Percentiles rank a stretch among this genome's conserved stretches.
Conservation (phyloP, 139 green algal genomes). For the Spirogloea muscicola region DNA sequence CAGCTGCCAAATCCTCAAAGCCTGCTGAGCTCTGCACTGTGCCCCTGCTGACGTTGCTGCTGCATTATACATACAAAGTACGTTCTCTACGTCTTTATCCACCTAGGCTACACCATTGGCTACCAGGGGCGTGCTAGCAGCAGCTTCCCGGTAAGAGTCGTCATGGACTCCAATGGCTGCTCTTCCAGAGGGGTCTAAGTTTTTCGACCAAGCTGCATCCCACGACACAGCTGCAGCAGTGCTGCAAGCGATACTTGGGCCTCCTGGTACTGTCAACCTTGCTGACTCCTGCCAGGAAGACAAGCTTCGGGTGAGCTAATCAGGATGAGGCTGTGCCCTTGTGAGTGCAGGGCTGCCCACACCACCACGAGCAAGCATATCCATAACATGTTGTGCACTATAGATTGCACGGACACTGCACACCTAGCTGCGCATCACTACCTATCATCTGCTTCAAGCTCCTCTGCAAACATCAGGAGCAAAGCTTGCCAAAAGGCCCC, state of each 20-base stretch:
- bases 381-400: background rate
- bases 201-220: constrained; percentile 36
- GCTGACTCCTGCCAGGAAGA: no score
- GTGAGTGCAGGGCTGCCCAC: constrained; percentile 5
- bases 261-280: constrained; percentile 30
- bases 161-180: constrained; percentile 31
- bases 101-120: background rate
- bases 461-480: background rate
- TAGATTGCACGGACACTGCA: background rate
- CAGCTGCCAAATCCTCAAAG: no score
- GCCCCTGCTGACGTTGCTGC: no score
- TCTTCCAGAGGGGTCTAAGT: constrained; percentile 47
- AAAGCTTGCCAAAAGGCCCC: background rate
- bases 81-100: no score
- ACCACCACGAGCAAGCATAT: background rate
- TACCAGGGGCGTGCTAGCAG: background rate
- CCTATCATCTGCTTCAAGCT: background rate
- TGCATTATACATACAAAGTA: no score
- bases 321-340: no score
- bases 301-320: no score
- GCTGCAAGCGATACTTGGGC: constrained; percentile 41
- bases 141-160: constrained; percentile 11
- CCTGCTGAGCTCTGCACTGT: no score
- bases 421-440: background rate
- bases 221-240: constrained; percentile 35